phyloP scores from a whole-genome alignment of 2,329 filamentous ascomycete species.

The Arthrobotrys pseudoclavata region DNA sequence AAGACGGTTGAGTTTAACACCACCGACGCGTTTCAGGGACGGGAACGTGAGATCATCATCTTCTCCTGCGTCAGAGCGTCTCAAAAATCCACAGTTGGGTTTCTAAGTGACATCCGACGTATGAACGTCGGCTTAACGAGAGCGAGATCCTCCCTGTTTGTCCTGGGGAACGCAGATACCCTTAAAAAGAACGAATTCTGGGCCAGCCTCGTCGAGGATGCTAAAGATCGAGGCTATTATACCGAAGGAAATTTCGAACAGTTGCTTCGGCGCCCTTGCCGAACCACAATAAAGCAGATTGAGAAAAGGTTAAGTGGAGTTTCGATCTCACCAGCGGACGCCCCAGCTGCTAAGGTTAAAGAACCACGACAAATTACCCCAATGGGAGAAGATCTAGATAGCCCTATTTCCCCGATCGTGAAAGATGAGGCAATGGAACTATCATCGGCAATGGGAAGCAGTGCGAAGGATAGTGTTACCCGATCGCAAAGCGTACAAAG shows the following conservation, averaged over 20 bases:
- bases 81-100: conserved; percentile 94
- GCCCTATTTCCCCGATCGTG: neutral
- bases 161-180: conserved; percentile 90
- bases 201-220: conserved; percentile 86
- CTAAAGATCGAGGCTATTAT: conserved; percentile 79
- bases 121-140: conserved; percentile 99
- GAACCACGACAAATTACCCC: neutral
- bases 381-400: neutral
- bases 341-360: neutral
- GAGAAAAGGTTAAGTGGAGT: conserved; percentile 52
- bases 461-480: neutral
- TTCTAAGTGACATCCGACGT: conserved; percentile 96
- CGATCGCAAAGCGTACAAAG: neutral
- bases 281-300: conserved; percentile 53
- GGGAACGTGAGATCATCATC: conserved; percentile 97
- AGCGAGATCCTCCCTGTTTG: conserved; percentile 96
- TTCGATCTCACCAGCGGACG: conserved; percentile 35
- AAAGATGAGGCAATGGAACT: neutral
- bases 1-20: conserved; percentile 96
- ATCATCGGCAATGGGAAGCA: neutral
- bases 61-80: conserved; percentile 98
- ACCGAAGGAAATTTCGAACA: conserved; percentile 74
- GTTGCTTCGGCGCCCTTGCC: conserved; percentile 44
- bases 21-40: conserved; percentile 96
- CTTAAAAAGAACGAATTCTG: conserved; percentile 91